Evolutionary conservation across 140 eudicot species (phyloP), one percentile per base, ranked within the genome.

Genomic region (Senecio squalidus): DNA sequence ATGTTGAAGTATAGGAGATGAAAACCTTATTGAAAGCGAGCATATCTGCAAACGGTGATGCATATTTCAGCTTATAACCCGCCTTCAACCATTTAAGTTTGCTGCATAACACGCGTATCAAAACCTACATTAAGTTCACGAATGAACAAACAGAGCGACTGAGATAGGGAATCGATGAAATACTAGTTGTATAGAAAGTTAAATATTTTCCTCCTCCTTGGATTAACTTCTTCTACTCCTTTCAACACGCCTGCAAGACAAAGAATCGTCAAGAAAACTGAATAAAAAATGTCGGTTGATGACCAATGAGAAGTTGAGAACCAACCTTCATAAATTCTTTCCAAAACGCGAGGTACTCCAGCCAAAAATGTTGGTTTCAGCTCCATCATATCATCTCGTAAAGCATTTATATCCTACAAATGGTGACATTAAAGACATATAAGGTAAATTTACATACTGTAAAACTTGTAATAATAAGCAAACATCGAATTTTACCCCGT

Each of bases 281-380:
- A 38, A 59, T 33, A 34, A 20, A 13, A 56, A 14, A 44, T 7
- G 23, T 14, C 25, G 52, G 4, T 20, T n/a, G 52, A 68, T 53
- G 44, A 60, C 20, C 40, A 26, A 18, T 15, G 29, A 28, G 5
- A 24, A n/a, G 26, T 3, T 10, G 0, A 67, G 47, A 30, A 16
- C 30, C 17, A 10, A 65, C 97, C 97, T 90, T 90, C 85, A 26
- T 83, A 84, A n/a, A 85, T 76, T 43, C 87, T 69, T 54, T 90
- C 97, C 45, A 82, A 70, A 58, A 90, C 97, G 49, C 95, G 72
- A 44, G 97, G 97, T 14, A 89, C 97, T 34, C 84, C 97, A 28
- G 97, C 95, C 71, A 90, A 72, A 73, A 90, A 83, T 0, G 97
- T 90, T 64, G 97, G 97, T 74, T 83, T 83, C 70, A 90, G 55